A percentile compares a stretch with the other conserved stretches of the same genome.
Evolutionary conservation across 768 basidiomycete species (phyloP).

Genomic region (Psilocybe azurescens): DNA sequence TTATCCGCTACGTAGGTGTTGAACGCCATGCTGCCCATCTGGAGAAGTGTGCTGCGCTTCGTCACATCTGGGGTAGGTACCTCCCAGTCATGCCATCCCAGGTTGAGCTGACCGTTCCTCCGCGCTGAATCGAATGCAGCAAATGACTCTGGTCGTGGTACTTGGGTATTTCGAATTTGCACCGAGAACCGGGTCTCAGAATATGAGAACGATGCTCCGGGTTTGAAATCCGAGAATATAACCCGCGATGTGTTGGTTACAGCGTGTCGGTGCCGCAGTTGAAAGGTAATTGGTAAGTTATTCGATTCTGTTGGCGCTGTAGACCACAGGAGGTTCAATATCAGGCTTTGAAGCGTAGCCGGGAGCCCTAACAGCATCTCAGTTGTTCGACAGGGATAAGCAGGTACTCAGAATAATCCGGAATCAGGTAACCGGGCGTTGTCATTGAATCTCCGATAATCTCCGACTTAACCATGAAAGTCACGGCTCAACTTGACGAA

Average conservation of each 20-base stretch:
- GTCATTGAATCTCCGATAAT: no score
- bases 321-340: conserved; percentile 48
- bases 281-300: conserved; percentile 52
- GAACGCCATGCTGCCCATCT: conserved; percentile 89
- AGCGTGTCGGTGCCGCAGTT: conserved; percentile 70
- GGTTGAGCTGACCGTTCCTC: conserved; percentile 33
- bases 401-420: no score
- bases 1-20: conserved; percentile 74
- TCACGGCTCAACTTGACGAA: no score
- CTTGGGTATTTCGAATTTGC: conserved; percentile 39
- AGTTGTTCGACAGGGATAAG: no score
- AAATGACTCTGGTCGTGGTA: conserved; percentile 54
- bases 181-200: conserved; percentile 45
- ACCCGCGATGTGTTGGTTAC: conserved; percentile 56
- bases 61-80: conserved; percentile 73
- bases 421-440: no score
- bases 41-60: conserved; percentile 71
- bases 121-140: conserved; percentile 43
- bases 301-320: conserved; percentile 31
- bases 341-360: conserved; percentile 42
- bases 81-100: conserved; percentile 71
- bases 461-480: no score
- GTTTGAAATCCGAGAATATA: conserved; percentile 61
- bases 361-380: conserved; percentile 48
- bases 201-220: conserved; percentile 23